phyloP scores from a whole-genome alignment of 108 stramenopile genomes.

The Skeletonema marinoi region DNA sequence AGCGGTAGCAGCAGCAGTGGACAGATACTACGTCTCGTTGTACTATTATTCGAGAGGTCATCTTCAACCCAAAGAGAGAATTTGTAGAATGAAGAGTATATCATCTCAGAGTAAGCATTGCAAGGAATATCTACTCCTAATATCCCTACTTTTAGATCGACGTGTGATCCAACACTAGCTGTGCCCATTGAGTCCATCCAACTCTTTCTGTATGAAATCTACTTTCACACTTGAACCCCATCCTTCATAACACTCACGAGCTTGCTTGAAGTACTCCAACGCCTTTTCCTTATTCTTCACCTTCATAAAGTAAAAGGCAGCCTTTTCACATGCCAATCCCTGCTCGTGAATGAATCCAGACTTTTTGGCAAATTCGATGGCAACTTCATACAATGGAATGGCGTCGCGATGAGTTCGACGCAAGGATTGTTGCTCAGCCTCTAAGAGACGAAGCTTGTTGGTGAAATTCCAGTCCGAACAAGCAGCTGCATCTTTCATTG shows the following conservation, averaged over 20 bases:
- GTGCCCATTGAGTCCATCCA: background rate
- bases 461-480: constrained; percentile 23
- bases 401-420: background rate
- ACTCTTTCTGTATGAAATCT: background rate
- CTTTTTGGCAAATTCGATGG: constrained; percentile 8
- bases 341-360: background rate
- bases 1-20: too few species aligned
- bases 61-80: too few species aligned
- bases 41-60: too few species aligned
- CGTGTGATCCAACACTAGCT: too few species aligned
- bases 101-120: too few species aligned
- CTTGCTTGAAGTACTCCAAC: background rate
- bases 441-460: constrained; percentile 9
- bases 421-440: constrained; percentile 18
- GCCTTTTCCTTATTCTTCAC: background rate
- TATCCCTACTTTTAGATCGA: too few species aligned
- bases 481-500: background rate
- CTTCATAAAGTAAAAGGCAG: background rate
- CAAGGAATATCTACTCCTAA: too few species aligned
- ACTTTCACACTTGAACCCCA: background rate
- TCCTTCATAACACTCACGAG: background rate
- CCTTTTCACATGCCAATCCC: constrained; percentile 1
- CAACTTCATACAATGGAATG: background rate
- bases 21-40: too few species aligned
- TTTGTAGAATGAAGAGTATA: too few species aligned